Conservation (phyloP, 2,329 filamentous ascomycete species). For the Phyllosticta citriasiana region DNA sequence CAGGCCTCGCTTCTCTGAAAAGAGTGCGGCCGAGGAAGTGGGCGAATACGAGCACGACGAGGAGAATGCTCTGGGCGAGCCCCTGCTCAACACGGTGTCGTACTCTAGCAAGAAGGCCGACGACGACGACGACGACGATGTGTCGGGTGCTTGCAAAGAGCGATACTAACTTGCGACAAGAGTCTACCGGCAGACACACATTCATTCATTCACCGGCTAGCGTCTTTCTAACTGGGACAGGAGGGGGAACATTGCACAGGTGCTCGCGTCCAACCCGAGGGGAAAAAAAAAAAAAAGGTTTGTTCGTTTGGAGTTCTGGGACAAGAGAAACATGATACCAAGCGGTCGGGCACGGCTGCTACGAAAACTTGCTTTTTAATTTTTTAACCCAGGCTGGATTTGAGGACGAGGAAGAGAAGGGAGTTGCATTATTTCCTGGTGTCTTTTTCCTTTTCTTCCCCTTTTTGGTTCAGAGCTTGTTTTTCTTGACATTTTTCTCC, state of each 20-base stretch:
- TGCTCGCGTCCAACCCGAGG: neutral
- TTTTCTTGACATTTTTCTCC: neutral
- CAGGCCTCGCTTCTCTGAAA: conserved; percentile 23
- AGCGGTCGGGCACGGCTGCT: conserved; percentile 8
- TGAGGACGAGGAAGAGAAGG: neutral
- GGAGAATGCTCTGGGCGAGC: conserved; percentile 19
- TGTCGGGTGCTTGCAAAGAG: conserved; percentile 1
- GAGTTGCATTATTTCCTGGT: neutral
- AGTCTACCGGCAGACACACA: neutral
- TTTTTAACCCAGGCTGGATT: neutral
- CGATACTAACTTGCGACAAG: neutral
- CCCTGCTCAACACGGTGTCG: conserved; percentile 11
- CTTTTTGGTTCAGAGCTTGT: conserved; percentile 2
- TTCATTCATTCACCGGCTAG: neutral
- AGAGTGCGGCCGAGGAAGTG: conserved; percentile 9
- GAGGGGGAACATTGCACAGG: neutral
- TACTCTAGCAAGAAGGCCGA: conserved; percentile 4
- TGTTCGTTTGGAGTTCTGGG: conserved; percentile 6
- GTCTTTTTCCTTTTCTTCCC: neutral
- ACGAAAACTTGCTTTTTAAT: conserved; percentile 8
- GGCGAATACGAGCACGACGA: conserved; percentile 21
- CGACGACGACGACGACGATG: conserved; percentile 6
- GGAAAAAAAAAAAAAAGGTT: conserved; percentile 4
- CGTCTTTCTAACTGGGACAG: neutral
- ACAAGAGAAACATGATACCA: conserved; percentile 9